Percentiles rank a stretch among this genome's conserved stretches.
Evolutionary conservation across 1,284 basidiomycete species (phyloP).

Genomic region (Boletus calvinii): DNA sequence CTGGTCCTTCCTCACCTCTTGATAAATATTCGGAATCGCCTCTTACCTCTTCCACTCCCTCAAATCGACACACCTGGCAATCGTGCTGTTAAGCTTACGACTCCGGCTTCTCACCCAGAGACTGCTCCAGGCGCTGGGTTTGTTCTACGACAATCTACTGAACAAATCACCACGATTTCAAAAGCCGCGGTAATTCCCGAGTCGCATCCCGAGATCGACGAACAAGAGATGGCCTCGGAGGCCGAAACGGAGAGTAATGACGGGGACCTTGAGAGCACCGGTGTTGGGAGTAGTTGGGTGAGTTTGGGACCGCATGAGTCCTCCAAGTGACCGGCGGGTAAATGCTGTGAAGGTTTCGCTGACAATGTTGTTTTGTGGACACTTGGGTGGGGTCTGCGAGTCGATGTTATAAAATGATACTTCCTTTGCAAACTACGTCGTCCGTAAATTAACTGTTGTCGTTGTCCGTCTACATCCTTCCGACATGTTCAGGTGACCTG

Average conservation of each 20-base stretch:
- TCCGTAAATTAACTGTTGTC: slow-evolving; percentile 19
- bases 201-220: slow-evolving; percentile 17
- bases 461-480: background rate
- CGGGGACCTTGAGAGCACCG: slow-evolving; percentile 42
- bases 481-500: background rate
- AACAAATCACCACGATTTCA: background rate
- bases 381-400: background rate
- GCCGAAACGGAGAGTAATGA: slow-evolving; percentile 64
- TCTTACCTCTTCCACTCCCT: slow-evolving; percentile 48
- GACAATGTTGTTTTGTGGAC: background rate
- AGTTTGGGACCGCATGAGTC: slow-evolving; percentile 43
- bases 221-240: slow-evolving; percentile 51
- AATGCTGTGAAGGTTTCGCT: background rate
- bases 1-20: slow-evolving; percentile 66
- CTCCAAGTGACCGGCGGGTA: slow-evolving; percentile 16
- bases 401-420: background rate
- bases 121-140: background rate
- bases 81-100: slow-evolving; percentile 18
- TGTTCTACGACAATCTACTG: slow-evolving; percentile 9
- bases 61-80: slow-evolving; percentile 20
- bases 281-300: slow-evolving; percentile 63
- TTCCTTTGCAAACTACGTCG: background rate
- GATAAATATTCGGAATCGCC: slow-evolving; percentile 56
- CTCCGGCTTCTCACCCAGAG: slow-evolving; percentile 16
- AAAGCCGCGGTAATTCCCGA: slow-evolving; percentile 2